Evolutionary conservation across 495 filamentous ascomycete species (phyloP).

Genomic region (Penicillium robsamsonii): DNA sequence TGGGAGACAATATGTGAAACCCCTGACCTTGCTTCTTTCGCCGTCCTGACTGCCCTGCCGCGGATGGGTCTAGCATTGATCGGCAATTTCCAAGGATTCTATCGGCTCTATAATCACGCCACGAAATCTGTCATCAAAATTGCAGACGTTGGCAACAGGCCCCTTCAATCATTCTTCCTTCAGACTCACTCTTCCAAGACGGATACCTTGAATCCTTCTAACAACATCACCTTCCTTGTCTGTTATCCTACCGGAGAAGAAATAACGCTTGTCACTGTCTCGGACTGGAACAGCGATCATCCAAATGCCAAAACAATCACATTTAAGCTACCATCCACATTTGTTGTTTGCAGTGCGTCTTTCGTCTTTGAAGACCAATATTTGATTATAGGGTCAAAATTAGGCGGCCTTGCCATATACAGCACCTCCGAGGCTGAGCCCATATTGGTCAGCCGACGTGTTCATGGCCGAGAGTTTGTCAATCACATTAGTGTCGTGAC

Average conservation of each 20-base stretch:
- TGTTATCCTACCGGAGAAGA: constrained; percentile 29
- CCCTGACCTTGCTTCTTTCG: constrained; percentile 34
- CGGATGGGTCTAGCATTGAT: constrained; percentile 37
- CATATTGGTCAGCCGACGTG: constrained; percentile 25
- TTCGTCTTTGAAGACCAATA: constrained; percentile 38
- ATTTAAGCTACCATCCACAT: constrained; percentile 33
- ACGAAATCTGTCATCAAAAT: constrained; percentile 29
- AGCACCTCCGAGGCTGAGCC: constrained; percentile 25
- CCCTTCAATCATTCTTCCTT: constrained; percentile 28
- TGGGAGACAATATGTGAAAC: constrained; percentile 34
- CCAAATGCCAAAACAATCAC: constrained; percentile 22
- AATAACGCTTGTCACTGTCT: constrained; percentile 32
- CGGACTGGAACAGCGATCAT: constrained; percentile 13
- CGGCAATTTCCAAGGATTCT: constrained; percentile 29
- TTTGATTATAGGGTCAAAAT: constrained; percentile 68
- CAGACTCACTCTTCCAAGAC: constrained; percentile 12
- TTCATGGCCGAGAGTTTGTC: constrained; percentile 65
- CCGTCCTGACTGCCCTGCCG: constrained; percentile 29
- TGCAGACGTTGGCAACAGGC: constrained; percentile 23
- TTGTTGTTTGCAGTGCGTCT: constrained; percentile 38
- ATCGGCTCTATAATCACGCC: constrained; percentile 39
- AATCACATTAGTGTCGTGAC: constrained; percentile 55
- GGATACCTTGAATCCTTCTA: neutral
- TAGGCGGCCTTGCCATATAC: constrained; percentile 60
- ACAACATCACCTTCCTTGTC: constrained; percentile 29